These are phyloP conservation scores for Pharnaceum exiguum DNA, from an alignment of 148 eudicot genomes.

Conservation along the genomic window DNA sequence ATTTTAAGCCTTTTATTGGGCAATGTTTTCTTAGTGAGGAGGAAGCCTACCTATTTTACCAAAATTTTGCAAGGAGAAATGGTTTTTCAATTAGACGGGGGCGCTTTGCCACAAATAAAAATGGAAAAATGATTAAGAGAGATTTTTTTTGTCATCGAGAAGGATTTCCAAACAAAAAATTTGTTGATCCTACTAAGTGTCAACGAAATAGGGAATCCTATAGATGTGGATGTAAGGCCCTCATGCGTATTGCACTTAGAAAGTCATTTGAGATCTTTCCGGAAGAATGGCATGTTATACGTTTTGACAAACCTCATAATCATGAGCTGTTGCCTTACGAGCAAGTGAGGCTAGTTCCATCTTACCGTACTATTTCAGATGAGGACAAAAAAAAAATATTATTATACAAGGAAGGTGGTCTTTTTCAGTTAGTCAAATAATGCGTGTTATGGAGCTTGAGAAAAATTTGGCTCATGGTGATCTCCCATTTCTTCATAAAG, in stretches of 20 bases:
- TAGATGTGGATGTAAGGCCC: neutral
- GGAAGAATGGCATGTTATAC: neutral
- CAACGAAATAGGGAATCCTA: neutral
- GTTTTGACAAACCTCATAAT: neutral
- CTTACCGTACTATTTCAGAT: neutral
- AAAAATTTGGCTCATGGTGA: neutral
- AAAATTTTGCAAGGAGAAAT: neutral
- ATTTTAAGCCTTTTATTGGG: neutral
- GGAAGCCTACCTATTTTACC: neutral
- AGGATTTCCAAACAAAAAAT: neutral
- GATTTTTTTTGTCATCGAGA: neutral
- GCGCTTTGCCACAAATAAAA: neutral
- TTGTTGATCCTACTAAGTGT: neutral
- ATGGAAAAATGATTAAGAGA: neutral
- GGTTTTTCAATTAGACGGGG: neutral
- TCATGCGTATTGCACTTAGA: neutral
- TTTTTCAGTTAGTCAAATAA: neutral
- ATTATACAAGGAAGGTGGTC: neutral
- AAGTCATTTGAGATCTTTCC: neutral
- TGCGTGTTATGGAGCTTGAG: constrained; percentile 11
- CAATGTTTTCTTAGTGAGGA: neutral
- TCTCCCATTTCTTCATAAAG: neutral
- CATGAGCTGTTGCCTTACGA: neutral
- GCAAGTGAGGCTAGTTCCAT: neutral
- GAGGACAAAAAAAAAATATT: neutral